Evolutionary conservation across 139 green algal species (phyloP).

Genomic region (Desmodesmus armatus): DNA sequence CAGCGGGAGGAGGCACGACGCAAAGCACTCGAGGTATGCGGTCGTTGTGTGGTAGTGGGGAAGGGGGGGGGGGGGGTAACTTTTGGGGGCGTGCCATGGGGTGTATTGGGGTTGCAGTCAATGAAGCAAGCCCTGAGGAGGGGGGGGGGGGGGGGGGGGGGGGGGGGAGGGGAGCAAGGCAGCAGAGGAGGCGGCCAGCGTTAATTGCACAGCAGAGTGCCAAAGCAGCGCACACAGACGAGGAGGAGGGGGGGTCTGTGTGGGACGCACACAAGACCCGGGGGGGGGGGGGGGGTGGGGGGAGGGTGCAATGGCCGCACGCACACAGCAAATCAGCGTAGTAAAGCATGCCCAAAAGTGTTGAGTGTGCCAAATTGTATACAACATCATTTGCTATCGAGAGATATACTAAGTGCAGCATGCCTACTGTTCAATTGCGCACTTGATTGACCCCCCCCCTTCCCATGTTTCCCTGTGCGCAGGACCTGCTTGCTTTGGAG

Average conservation of each 20-base stretch:
- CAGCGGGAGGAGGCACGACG: not conserved
- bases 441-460: too few species aligned
- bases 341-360: not conserved
- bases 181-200: not conserved
- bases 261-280: not conserved
- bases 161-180: not conserved
- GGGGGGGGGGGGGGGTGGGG: not conserved
- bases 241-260: not conserved
- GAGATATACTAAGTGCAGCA: too few species aligned
- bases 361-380: too few species aligned
- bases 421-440: too few species aligned
- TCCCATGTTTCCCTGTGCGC: too few species aligned
- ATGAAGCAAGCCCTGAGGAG: not conserved
- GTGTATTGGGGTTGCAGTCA: not conserved
- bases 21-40: not conserved
- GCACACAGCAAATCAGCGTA: conserved; percentile 9
- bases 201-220: too few species aligned
- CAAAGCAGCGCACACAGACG: too few species aligned
- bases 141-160: not conserved
- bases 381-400: too few species aligned
- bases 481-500: not conserved
- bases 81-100: not conserved
- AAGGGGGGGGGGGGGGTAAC: not conserved
- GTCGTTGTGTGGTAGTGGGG: not conserved
- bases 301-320: conserved; percentile 4